phyloP scores from a whole-genome alignment of 1,284 basidiomycete genomes.

The Marasmius fiardii region DNA sequence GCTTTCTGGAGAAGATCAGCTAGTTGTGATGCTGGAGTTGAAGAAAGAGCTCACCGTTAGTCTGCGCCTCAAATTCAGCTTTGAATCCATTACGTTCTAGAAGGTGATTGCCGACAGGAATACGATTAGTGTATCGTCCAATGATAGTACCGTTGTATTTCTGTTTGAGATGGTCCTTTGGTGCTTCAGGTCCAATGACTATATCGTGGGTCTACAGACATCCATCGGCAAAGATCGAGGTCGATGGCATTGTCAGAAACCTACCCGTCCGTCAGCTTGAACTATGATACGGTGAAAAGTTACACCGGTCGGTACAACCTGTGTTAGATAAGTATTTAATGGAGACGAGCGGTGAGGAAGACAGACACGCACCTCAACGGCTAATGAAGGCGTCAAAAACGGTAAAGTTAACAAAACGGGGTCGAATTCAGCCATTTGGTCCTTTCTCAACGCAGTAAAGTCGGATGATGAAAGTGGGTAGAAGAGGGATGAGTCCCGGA shows the following conservation, averaged over 20 bases:
- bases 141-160: slow-evolving; percentile 73
- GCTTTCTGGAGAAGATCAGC: slow-evolving; percentile 37
- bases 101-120: slow-evolving; percentile 54
- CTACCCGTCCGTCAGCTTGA: slow-evolving; percentile 59
- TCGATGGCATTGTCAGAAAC: slow-evolving; percentile 16
- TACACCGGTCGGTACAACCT: slow-evolving; percentile 65
- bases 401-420: slow-evolving; percentile 53
- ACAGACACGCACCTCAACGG: slow-evolving; percentile 44
- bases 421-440: slow-evolving; percentile 40
- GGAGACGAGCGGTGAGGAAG: slow-evolving; percentile 4
- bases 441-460: background rate
- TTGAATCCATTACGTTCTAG: slow-evolving; percentile 52
- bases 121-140: slow-evolving; percentile 69
- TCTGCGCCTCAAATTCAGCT: slow-evolving; percentile 44
- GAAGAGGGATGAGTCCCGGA: too few species aligned
- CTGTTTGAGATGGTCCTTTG: slow-evolving; percentile 51
- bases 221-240: background rate
- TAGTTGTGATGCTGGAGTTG: background rate
- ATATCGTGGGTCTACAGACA: slow-evolving; percentile 63
- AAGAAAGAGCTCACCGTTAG: slow-evolving; percentile 39
- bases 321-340: slow-evolving; percentile 7
- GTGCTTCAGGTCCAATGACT: slow-evolving; percentile 66
- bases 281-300: slow-evolving; percentile 65
- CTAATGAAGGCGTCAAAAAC: slow-evolving; percentile 51
- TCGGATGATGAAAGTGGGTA: background rate